A percentile compares a stretch with the other conserved stretches of the same genome.
Evolutionary conservation across 1,284 basidiomycete genomes (phyloP).

Genomic region (Earliella scabrosa): DNA sequence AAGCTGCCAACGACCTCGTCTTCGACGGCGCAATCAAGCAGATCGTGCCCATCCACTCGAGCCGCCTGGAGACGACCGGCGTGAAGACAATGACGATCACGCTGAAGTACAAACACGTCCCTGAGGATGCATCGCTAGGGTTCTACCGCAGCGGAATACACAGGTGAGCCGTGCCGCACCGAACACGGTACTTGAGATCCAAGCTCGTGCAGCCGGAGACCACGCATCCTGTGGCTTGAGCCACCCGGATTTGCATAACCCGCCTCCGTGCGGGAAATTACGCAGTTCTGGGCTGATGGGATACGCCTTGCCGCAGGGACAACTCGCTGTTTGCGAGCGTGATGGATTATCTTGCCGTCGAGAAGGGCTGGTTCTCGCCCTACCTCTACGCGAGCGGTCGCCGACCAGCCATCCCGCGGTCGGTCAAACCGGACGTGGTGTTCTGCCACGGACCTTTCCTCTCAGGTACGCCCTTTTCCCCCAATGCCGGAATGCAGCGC

Average conservation of each 20-base stretch:
- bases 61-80: conserved; percentile 57
- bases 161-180: conserved; percentile 38
- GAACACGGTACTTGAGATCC: background rate
- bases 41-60: conserved; percentile 55
- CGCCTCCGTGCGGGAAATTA: background rate
- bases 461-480: conserved; percentile 40
- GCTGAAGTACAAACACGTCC: conserved; percentile 61
- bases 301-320: conserved; percentile 41
- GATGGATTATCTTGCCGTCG: conserved; percentile 64
- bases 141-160: conserved; percentile 66
- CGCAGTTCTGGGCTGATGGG: background rate
- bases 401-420: conserved; percentile 61
- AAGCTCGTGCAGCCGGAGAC: background rate
- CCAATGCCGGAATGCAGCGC: background rate
- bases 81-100: conserved; percentile 63
- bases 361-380: conserved; percentile 72
- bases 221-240: background rate
- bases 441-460: conserved; percentile 72
- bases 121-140: conserved; percentile 61
- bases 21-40: conserved; percentile 52
- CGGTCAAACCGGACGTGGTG: conserved; percentile 67
- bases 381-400: conserved; percentile 67
- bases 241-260: background rate
- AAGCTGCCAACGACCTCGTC: conserved; percentile 58
- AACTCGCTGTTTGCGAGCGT: conserved; percentile 59